Base-by-base conservation (phyloP, 164 flowering plant genomes). In the Chimonanthus salicifolius region DNA sequence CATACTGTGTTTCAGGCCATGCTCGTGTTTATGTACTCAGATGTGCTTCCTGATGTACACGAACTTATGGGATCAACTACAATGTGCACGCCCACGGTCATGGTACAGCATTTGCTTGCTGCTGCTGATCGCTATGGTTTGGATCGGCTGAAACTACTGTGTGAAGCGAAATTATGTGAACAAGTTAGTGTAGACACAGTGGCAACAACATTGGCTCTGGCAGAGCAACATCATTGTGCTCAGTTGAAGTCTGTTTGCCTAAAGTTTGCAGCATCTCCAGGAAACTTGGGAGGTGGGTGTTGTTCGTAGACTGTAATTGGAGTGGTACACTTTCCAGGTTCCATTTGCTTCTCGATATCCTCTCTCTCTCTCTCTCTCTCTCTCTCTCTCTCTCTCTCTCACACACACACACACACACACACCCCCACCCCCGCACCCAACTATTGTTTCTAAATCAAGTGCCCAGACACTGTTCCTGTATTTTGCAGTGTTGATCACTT, bases 51-150 rank as follows among this genome's bases (percentile, higher is more conserved):
- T 72, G 90, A 87, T 73, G 79, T 80, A 60, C 75, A 81, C 73
- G 94, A 89, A 74, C 74, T 85, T 47, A 75, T 82, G 48, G 88
- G 89, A 68, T 83, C 89, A 66, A 71, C 71, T 20, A 80, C 92
- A 21, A 69, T 71, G 33, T 82, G 86, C 77, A 75, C 90, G 18
- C 83, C 84, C 44, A 85, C 88, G 6, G 80, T 79, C 78, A 80
- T 92, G 90, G 86, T 87, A 71, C 97, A 94, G 76, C 98, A 94
- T 84, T 84, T 94, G 16, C 78, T 94, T 78, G 97, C 94, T 80
- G 98, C 90, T 47, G 90, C 98, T 64, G 97, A 94, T 76, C 91
- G 90, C 10, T 94, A 83, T 77, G 87, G 87, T 77, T 74, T 94
- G 78, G 97, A 90, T 64, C 82, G 96, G 60, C 80, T 94, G 78